phyloP scores from a whole-genome alignment of 768 basidiomycete genomes.

The Tremella fuciformis region DNA sequence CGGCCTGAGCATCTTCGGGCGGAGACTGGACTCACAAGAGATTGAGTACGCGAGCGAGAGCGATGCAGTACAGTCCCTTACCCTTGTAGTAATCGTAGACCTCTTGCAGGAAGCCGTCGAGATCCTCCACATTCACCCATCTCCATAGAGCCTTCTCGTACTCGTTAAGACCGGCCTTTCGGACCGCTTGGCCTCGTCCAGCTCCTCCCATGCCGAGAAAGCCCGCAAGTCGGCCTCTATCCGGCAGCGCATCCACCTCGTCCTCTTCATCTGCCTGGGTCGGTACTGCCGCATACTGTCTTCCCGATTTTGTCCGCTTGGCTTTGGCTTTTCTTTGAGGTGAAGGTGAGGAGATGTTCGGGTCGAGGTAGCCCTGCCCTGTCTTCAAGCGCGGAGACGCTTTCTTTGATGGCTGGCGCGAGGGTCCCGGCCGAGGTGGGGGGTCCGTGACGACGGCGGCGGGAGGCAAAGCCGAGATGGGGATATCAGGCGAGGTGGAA shows the following conservation, averaged over 20 bases:
- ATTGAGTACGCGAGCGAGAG: slow-evolving; percentile 83
- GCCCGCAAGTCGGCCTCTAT: not conserved
- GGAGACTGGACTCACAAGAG: slow-evolving; percentile 65
- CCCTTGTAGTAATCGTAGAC: slow-evolving; percentile 91
- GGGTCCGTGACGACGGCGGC: slow-evolving; percentile 28
- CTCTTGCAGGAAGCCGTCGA: slow-evolving; percentile 92
- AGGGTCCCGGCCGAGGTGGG: slow-evolving; percentile 12
- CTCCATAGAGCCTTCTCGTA: slow-evolving; percentile 89
- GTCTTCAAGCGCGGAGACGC: slow-evolving; percentile 7
- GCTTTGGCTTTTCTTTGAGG: slow-evolving; percentile 35
- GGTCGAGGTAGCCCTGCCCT: slow-evolving; percentile 36
- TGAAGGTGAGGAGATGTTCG: slow-evolving; percentile 5
- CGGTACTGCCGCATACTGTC: slow-evolving; percentile 30
- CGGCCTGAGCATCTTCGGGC: not conserved
- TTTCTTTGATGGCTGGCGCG: slow-evolving; percentile 3
- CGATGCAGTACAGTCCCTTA: slow-evolving; percentile 94
- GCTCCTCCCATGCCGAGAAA: too few species aligned
- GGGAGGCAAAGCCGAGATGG: too few species aligned
- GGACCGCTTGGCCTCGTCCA: not conserved
- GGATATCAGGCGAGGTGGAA: slow-evolving; percentile 17
- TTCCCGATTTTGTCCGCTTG: slow-evolving; percentile 22
- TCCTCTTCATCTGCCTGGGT: slow-evolving; percentile 26
- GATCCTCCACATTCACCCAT: slow-evolving; percentile 98
- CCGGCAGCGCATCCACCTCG: slow-evolving; percentile 20
- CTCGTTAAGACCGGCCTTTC: slow-evolving; percentile 42